Conservation (phyloP, 768 basidiomycete species). For the Astraeus odoratus region DNA sequence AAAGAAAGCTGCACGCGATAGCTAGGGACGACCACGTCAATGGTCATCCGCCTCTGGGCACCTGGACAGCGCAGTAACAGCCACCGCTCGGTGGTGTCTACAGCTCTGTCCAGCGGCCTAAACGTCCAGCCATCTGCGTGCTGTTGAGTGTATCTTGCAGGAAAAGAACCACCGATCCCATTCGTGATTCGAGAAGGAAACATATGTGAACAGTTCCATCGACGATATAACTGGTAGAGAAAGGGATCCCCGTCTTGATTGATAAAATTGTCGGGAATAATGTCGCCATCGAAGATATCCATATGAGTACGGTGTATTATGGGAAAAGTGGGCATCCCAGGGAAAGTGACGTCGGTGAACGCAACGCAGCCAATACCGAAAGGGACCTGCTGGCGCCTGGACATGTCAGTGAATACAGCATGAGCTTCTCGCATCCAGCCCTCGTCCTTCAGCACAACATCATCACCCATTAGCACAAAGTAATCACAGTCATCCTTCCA, state of each 20-base stretch:
- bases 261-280: constrained; percentile 45
- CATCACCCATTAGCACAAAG: constrained; percentile 49
- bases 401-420: constrained; percentile 30
- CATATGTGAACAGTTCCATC: constrained; percentile 46
- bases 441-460: constrained; percentile 42
- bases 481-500: constrained; percentile 45
- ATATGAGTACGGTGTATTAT: constrained; percentile 49
- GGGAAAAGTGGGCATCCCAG: constrained; percentile 59
- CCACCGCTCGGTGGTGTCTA: constrained; percentile 30
- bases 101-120: constrained; percentile 36
- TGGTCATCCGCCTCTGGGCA: constrained; percentile 33
- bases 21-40: constrained; percentile 52
- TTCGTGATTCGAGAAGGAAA: constrained; percentile 37
- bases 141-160: constrained; percentile 43
- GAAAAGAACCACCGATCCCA: constrained; percentile 36
- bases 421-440: constrained; percentile 45
- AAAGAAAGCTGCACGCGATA: constrained; percentile 43
- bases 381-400: constrained; percentile 26
- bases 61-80: constrained; percentile 20
- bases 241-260: constrained; percentile 58
- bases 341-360: constrained; percentile 48
- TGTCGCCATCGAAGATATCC: constrained; percentile 44
- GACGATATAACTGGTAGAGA: constrained; percentile 53
- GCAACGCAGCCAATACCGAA: constrained; percentile 51
- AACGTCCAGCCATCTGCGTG: constrained; percentile 44